A percentile compares a stretch with the other conserved stretches of the same genome.
phyloP scores from a whole-genome alignment of 257 asterid genomes.

The Solanum paucissectum region DNA sequence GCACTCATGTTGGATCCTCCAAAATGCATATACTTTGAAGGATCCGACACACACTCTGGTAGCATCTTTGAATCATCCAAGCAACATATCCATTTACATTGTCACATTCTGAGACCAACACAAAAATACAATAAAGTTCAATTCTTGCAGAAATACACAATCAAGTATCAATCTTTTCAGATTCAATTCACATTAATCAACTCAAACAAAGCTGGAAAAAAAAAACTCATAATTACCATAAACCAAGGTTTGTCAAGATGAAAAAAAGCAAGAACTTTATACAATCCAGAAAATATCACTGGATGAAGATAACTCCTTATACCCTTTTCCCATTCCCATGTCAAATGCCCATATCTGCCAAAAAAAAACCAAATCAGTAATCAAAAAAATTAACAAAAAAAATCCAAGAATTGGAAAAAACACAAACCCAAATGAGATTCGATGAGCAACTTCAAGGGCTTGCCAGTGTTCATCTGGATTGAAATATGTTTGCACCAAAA shows the following conservation, averaged over 20 bases:
- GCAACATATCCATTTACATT: neutral
- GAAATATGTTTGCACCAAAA: slow-evolving; percentile 82
- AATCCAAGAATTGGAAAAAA: neutral
- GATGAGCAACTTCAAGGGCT: slow-evolving; percentile 75
- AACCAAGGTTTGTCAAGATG: slow-evolving; percentile 70
- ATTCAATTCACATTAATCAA: neutral
- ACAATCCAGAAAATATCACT: slow-evolving; percentile 61
- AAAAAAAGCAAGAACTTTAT: slow-evolving; percentile 60
- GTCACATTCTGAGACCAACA: neutral
- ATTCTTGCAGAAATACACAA: neutral
- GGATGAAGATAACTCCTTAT: slow-evolving; percentile 93
- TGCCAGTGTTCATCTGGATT: slow-evolving; percentile 99
- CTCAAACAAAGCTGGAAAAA: neutral
- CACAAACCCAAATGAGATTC: slow-evolving; percentile 59
- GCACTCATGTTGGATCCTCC: neutral
- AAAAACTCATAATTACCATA: slow-evolving; percentile 47
- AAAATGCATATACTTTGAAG: neutral
- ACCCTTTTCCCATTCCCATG: slow-evolving; percentile 83
- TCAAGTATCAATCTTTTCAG: neutral
- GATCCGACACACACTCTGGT: neutral
- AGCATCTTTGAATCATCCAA: neutral
- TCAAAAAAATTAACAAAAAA: neutral
- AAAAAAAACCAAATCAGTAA: neutral
- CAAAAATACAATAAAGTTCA: neutral
- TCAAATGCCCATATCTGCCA: slow-evolving; percentile 76